These are phyloP conservation scores for Oxyria digyna DNA, from an alignment of 148 eudicot genomes.

Conservation along the genomic window DNA sequence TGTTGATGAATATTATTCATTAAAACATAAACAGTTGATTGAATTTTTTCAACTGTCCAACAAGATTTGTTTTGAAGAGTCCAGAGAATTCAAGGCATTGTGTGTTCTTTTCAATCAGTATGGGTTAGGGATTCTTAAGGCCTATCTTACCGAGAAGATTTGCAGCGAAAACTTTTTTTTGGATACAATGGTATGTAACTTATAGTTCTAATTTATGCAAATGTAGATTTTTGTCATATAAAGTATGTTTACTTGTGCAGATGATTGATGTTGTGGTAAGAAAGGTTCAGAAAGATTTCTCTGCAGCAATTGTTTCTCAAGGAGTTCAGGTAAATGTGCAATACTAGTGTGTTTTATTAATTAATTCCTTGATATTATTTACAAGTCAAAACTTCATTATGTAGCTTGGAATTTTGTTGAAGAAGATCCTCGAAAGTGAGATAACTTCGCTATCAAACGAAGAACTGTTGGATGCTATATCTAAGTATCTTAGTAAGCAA, in stretches of 20 bases:
- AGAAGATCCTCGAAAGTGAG: constrained; percentile 42
- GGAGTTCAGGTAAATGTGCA: constrained; percentile 52
- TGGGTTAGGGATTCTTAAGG: constrained; percentile 54
- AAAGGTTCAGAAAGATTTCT: constrained; percentile 68
- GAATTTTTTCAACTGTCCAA: constrained; percentile 56
- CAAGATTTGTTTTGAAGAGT: constrained; percentile 45
- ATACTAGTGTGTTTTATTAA: neutral
- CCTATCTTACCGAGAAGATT: constrained; percentile 43
- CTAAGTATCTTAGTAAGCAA: constrained; percentile 48
- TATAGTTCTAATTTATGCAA: neutral
- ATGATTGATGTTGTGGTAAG: constrained; percentile 64
- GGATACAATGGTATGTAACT: constrained; percentile 91
- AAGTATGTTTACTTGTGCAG: constrained; percentile 24
- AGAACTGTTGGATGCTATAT: constrained; percentile 52
- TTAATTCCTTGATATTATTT: neutral
- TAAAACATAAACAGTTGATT: constrained; percentile 50
- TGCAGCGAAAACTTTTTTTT: constrained; percentile 46
- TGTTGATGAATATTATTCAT: constrained; percentile 62
- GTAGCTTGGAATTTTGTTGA: constrained; percentile 62
- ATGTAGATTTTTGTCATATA: neutral
- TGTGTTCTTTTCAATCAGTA: constrained; percentile 49
- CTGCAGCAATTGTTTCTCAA: constrained; percentile 50
- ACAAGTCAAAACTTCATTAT: neutral
- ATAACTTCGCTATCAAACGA: constrained; percentile 36
- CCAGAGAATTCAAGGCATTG: constrained; percentile 42